These are phyloP conservation scores for Cardamine occulta DNA, from an alignment of 345 rosid species.

Conservation along the genomic window DNA sequence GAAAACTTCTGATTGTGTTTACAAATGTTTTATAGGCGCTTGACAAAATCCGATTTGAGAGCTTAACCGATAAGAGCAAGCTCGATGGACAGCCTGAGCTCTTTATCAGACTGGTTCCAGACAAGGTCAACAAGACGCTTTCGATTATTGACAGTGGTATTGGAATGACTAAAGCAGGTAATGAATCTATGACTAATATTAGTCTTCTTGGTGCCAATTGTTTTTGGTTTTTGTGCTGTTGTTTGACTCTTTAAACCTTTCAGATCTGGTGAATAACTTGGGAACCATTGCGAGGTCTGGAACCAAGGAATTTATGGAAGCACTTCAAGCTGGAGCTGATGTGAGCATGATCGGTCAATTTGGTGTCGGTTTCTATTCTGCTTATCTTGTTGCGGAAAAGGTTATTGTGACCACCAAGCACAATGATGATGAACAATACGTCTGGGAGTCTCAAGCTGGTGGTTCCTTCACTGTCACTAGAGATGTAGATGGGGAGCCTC, in stretches of 20 bases:
- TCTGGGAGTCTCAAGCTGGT: slow-evolving; percentile 97
- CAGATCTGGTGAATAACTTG: slow-evolving; percentile 83
- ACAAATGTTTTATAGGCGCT: slow-evolving; percentile 52
- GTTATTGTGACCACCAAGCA: slow-evolving; percentile 82
- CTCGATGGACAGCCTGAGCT: slow-evolving; percentile 85
- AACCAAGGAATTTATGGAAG: slow-evolving; percentile 94
- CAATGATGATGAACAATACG: slow-evolving; percentile 82
- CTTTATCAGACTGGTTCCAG: slow-evolving; percentile 76
- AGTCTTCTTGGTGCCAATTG: background rate
- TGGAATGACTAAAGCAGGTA: slow-evolving; percentile 94
- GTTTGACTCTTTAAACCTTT: background rate
- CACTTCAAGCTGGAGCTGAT: slow-evolving; percentile 90
- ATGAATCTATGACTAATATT: background rate
- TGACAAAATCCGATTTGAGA: slow-evolving; percentile 81
- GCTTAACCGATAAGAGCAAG: slow-evolving; percentile 86
- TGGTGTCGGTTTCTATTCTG: slow-evolving; percentile 93
- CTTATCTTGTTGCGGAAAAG: slow-evolving; percentile 87
- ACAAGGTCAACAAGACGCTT: slow-evolving; percentile 71
- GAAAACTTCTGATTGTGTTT: background rate
- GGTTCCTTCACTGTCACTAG: slow-evolving; percentile 87
- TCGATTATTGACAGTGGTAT: slow-evolving; percentile 78
- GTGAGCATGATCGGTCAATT: slow-evolving; percentile 96
- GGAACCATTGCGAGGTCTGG: slow-evolving; percentile 95
- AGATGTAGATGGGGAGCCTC: slow-evolving; percentile 72
- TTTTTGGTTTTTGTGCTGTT: background rate